Base-by-base conservation (phyloP, 202 grass and related monocot genomes). In the Setaria viridis region DNA sequence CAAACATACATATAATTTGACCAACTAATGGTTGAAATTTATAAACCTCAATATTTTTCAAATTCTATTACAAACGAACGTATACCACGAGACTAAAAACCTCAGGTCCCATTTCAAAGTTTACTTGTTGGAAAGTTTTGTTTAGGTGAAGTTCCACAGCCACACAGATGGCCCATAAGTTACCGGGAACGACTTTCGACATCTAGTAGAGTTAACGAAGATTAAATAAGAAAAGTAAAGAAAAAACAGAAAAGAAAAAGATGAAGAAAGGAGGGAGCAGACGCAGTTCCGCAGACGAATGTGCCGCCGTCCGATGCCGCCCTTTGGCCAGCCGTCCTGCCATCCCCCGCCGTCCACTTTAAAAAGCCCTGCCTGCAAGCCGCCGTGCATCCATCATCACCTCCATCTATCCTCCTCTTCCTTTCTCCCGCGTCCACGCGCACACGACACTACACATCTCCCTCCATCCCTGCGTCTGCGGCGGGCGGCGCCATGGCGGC, bases 401-500 rank as follows among this genome's bases (percentile, higher is more conserved):
- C 20, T 62, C 59, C 6, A 10, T 45, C 4, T 42, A 6, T 70
- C 10, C 20, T 7, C 3, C 7, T 17, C 39, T 41, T 6, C 43
- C 7, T 46, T 1, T 7, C 4, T 7, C 35, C 19, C 29, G 1
- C 29, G 71, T 4, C 29, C 46, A 11, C 49, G 59, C 58, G 1
- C 49, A 5, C 25, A 25, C 39, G 39, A 7, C 15, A 8, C 25
- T 14, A 1, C 41, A 9, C 45, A 19, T 41, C 37, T 49, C 46
- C 15, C 70, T 70, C 13, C 39, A 5, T 0, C 4, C 39, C 39
- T 41, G 39, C 5, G 70, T 32, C 25, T 33, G 29, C 29, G 4
- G 71, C 71, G 29, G 13, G 15, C 50, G 20, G 72, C 48, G 39
- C n/a, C 50, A 90, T 89, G 84, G 76, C 72, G 29, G 80, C 6